phyloP scores from a whole-genome alignment of 2,329 filamentous ascomycete genomes.

The Paracoccidioides brasiliensis region DNA sequence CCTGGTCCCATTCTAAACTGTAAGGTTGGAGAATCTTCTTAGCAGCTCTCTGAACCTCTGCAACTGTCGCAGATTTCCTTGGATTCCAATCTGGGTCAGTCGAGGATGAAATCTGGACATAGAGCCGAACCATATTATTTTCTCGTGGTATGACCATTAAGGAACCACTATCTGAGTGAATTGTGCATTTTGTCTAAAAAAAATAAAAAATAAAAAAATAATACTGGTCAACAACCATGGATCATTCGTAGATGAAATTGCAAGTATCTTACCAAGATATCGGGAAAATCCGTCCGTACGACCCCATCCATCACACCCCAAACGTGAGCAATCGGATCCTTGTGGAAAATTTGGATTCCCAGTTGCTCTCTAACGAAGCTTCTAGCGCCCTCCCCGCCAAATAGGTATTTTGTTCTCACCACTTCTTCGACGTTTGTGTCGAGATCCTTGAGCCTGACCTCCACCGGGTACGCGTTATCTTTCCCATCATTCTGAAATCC shows the following conservation, averaged over 20 bases:
- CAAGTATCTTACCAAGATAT: slow-evolving; percentile 56
- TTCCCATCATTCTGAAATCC: slow-evolving; percentile 52
- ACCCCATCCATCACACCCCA: slow-evolving; percentile 72
- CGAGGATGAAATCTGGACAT: slow-evolving; percentile 48
- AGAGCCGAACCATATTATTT: slow-evolving; percentile 38
- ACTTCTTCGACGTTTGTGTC: slow-evolving; percentile 24
- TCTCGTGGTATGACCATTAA: slow-evolving; percentile 72
- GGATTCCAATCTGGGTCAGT: slow-evolving; percentile 49
- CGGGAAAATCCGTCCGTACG: slow-evolving; percentile 59
- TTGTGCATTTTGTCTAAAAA: slow-evolving; percentile 42
- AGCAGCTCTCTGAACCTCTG: slow-evolving; percentile 46
- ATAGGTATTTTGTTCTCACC: slow-evolving; percentile 55
- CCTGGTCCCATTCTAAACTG: slow-evolving; percentile 48
- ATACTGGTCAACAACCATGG: neutral
- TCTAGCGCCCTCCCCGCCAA: slow-evolving; percentile 57
- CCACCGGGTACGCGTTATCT: slow-evolving; percentile 51
- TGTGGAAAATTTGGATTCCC: slow-evolving; percentile 42
- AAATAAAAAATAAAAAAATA: neutral
- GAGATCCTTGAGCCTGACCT: slow-evolving; percentile 44
- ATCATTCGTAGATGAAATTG: slow-evolving; percentile 20
- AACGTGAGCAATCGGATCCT: slow-evolving; percentile 57
- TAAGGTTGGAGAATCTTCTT: slow-evolving; percentile 49
- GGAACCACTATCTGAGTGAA: slow-evolving; percentile 62
- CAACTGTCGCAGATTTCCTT: slow-evolving; percentile 45
- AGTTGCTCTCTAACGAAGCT: slow-evolving; percentile 51